These are phyloP conservation scores for Thelephora ganbajun DNA, from an alignment of 768 basidiomycete species.

Conservation along the genomic window DNA sequence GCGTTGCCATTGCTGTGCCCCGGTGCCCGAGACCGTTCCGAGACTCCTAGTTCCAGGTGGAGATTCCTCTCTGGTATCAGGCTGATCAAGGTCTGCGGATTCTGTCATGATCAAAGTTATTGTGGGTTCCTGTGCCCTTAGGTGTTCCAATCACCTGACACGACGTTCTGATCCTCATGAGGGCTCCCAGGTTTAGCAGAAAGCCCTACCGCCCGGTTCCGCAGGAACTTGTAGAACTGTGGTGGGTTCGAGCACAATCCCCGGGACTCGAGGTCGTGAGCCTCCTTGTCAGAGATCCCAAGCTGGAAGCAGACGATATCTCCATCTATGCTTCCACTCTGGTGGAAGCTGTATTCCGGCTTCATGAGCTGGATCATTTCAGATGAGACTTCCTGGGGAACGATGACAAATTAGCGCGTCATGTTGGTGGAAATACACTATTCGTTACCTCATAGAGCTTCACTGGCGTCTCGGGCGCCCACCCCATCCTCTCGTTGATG, in stretches of 20 bases:
- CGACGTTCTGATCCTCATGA: too few relatives aligned
- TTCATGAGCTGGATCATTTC: constrained; percentile 99
- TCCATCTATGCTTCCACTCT: constrained; percentile 98
- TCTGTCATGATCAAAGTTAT: too few relatives aligned
- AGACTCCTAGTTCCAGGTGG: constrained; percentile 92
- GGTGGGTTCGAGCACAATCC: too few relatives aligned
- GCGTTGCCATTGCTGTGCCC: too few relatives aligned
- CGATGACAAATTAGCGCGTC: not conserved
- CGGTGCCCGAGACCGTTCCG: constrained; percentile 94
- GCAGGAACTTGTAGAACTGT: too few relatives aligned
- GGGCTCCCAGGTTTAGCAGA: too few relatives aligned
- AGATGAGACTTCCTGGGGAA: constrained; percentile 90
- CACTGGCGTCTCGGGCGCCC: constrained; percentile 86
- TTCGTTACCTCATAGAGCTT: constrained; percentile 78
- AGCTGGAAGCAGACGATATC: too few relatives aligned
- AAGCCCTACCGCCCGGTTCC: too few relatives aligned
- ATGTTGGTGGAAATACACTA: not conserved
- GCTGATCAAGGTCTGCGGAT: too few relatives aligned
- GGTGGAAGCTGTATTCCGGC: constrained; percentile 82
- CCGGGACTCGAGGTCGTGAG: too few relatives aligned
- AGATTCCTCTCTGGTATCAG: too few relatives aligned
- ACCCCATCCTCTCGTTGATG: constrained; percentile 93
- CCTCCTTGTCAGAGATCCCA: constrained; percentile 88
- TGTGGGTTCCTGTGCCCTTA: constrained; percentile 81
- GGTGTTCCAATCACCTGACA: too few relatives aligned